A percentile compares a stretch with the other conserved stretches of the same genome.
phyloP scores from a whole-genome alignment of 345 rosid species.

The Eucalyptus brandiana region DNA sequence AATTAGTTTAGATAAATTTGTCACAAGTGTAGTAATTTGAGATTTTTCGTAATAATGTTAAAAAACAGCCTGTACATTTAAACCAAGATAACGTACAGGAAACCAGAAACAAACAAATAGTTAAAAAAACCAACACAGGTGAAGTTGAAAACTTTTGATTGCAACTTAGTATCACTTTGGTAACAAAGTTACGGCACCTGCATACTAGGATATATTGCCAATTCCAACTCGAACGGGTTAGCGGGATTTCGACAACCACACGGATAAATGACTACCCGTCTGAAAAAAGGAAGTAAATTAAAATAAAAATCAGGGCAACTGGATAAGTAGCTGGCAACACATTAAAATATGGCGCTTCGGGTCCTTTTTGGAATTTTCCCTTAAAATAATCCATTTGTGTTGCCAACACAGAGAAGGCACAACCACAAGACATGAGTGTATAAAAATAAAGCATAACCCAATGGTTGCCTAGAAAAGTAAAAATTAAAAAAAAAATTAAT shows the following conservation, averaged over 20 bases:
- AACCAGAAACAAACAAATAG: neutral
- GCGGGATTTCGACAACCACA: slow-evolving; percentile 55
- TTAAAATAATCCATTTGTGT: neutral
- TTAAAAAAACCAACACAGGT: neutral
- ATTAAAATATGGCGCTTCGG: no score
- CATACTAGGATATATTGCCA: slow-evolving; percentile 51
- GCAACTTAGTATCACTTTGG: neutral
- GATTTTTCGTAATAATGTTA: no score
- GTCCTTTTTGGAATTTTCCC: no score
- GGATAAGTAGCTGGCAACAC: no score
- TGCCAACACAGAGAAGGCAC: neutral
- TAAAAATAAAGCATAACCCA: neutral
- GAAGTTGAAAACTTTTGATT: neutral
- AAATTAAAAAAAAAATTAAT: neutral
- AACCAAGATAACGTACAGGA: neutral
- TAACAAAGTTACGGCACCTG: slow-evolving; percentile 28
- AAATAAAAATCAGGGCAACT: neutral
- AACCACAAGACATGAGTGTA: neutral
- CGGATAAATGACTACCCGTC: slow-evolving; percentile 76
- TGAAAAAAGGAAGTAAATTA: slow-evolving; percentile 9
- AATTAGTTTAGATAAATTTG: no score
- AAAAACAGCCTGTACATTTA: neutral
- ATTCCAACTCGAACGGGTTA: slow-evolving; percentile 70
- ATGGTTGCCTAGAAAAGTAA: neutral
- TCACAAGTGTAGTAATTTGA: no score